phyloP scores from a whole-genome alignment of 441 rosid genomes.

The Jatropha podagrica region DNA sequence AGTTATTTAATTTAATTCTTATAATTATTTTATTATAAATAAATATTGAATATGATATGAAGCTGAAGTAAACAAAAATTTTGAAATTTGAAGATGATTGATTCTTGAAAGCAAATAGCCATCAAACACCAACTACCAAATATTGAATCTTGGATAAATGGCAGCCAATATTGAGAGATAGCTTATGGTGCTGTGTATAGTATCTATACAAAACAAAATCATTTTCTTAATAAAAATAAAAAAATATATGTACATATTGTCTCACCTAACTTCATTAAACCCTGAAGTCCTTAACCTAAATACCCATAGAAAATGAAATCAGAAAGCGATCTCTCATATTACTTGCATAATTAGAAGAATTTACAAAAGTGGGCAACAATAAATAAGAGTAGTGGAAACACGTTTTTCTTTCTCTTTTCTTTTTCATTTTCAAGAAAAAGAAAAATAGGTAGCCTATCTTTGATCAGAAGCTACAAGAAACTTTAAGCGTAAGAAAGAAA shows the following conservation, averaged over 20 bases:
- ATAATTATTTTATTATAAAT: too few species aligned
- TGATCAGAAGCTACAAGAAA: constrained; percentile 38
- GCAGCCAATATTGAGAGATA: constrained; percentile 1
- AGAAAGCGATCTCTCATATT: constrained; percentile 11
- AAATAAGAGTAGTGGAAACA: constrained; percentile 16
- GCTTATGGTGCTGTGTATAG: background rate
- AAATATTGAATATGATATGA: too few species aligned
- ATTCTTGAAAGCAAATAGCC: background rate
- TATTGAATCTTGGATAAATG: background rate
- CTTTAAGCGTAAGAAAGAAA: constrained; percentile 36
- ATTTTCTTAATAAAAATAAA: too few species aligned
- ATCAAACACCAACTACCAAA: background rate
- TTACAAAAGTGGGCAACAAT: constrained; percentile 25
- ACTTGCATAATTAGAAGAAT: constrained; percentile 7
- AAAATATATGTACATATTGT: background rate
- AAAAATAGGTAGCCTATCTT: constrained; percentile 28
- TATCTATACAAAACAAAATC: too few species aligned
- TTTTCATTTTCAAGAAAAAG: background rate
- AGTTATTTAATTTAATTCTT: too few species aligned
- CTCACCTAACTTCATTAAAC: constrained; percentile 21
- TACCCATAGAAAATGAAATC: background rate
- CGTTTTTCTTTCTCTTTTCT: background rate
- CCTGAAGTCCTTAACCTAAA: background rate
- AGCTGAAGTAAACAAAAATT: too few species aligned
- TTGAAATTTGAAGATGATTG: too few species aligned